Percentiles rank a stretch among this genome's conserved stretches.
These are phyloP conservation scores for Kuraishia cidri DNA, from an alignment of 805 yeast genomes.

Conservation along the genomic window DNA sequence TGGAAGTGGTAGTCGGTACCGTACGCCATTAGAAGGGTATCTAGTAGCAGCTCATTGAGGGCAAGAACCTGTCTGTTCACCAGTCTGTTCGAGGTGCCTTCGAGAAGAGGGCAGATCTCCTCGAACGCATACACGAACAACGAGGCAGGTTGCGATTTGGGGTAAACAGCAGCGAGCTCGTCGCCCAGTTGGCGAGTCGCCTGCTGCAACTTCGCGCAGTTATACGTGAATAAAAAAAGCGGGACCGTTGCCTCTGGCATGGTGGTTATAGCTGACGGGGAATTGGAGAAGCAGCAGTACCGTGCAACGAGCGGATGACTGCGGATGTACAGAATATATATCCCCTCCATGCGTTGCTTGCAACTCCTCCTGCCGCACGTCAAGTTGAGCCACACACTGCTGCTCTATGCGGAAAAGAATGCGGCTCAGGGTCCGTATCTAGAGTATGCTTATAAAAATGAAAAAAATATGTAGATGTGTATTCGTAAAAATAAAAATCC, in stretches of 20 bases:
- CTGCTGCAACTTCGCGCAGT: slow-evolving; percentile 42
- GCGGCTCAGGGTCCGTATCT: no score
- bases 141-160: slow-evolving; percentile 22
- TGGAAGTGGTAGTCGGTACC: slow-evolving; percentile 24
- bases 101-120: slow-evolving; percentile 49
- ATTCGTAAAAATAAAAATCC: no score
- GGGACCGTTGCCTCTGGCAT: slow-evolving; percentile 2
- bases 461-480: no score
- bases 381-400: no score
- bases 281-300: not conserved
- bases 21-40: slow-evolving; percentile 25
- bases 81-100: slow-evolving; percentile 33
- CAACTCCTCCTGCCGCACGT: no score
- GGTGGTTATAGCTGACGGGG: not conserved
- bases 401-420: no score
- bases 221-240: slow-evolving; percentile 32
- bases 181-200: slow-evolving; percentile 20
- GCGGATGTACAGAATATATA: not conserved
- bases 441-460: no score
- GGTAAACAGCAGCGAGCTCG: slow-evolving; percentile 18
- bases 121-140: slow-evolving; percentile 58
- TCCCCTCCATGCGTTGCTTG: no score
- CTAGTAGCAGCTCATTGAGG: slow-evolving; percentile 24
- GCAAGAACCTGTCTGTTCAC: slow-evolving; percentile 27
- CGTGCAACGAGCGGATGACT: not conserved